phyloP scores from a whole-genome alignment of 75 land plant genomes.

The Pinus albicaulis region DNA sequence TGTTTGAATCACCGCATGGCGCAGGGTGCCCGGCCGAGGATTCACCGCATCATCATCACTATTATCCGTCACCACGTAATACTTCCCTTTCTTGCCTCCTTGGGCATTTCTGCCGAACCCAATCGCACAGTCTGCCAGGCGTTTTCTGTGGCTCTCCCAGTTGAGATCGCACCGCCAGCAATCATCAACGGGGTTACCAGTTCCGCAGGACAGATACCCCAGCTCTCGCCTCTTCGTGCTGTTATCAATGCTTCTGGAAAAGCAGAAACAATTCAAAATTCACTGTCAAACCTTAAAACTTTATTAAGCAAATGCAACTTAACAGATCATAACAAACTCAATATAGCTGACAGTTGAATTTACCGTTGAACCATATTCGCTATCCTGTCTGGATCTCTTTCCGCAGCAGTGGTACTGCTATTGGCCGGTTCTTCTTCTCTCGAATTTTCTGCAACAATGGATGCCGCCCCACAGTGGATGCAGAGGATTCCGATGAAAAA shows the following conservation, averaged over 20 bases:
- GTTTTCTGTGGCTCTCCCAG: slow-evolving; percentile 22
- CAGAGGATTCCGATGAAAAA: neutral
- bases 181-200: slow-evolving; percentile 51
- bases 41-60: slow-evolving; percentile 28
- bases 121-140: slow-evolving; percentile 36
- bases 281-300: neutral
- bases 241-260: neutral
- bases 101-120: slow-evolving; percentile 30
- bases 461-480: neutral
- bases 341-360: no score
- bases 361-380: no score
- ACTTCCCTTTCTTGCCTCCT: slow-evolving; percentile 21
- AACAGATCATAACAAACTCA: no score
- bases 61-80: slow-evolving; percentile 27
- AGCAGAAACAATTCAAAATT: no score
- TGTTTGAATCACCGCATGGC: slow-evolving; percentile 22
- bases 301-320: no score
- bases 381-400: no score
- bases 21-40: slow-evolving; percentile 30
- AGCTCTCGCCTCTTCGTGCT: slow-evolving; percentile 21
- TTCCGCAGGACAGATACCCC: slow-evolving; percentile 10
- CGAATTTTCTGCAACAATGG: no score
- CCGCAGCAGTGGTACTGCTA: no score
- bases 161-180: slow-evolving; percentile 71
- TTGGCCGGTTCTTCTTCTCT: no score